Conservation (phyloP, 345 rosid species). For the Hirschfeldia incana region DNA sequence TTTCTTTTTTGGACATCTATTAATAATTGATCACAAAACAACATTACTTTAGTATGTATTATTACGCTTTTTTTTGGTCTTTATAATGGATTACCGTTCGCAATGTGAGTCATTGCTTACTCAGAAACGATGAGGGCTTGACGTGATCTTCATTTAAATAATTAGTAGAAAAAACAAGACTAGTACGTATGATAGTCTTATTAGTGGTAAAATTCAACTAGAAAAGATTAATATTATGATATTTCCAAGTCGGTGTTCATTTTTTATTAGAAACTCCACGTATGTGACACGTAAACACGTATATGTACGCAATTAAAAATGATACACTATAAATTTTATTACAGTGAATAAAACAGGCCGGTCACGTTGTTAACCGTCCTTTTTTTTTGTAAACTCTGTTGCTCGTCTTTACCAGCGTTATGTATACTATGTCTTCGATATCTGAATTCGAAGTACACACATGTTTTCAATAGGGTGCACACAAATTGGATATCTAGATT, state of each 20-base stretch:
- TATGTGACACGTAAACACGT: constrained; percentile 6
- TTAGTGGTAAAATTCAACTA: not conserved
- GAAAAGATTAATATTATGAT: not conserved
- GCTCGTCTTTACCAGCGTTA: not conserved
- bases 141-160: constrained; percentile 21
- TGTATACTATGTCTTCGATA: too few species aligned
- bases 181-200: not conserved
- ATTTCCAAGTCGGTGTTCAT: constrained; percentile 2
- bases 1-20: not conserved
- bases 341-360: not conserved
- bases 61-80: not conserved
- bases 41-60: not conserved
- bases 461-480: not conserved
- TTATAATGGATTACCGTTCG: constrained; percentile 23
- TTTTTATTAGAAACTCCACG: not conserved
- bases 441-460: not conserved
- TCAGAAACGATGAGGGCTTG: constrained; percentile 26
- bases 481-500: too few species aligned
- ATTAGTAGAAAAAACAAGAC: not conserved
- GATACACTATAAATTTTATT: not conserved
- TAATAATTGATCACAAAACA: not conserved
- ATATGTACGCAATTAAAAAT: not conserved
- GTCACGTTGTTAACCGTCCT: not conserved
- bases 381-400: not conserved
- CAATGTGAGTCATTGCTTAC: constrained; percentile 42